Conservation (phyloP, 1,139 yeast genomes). For the Hansenula lynferdii region DNA sequence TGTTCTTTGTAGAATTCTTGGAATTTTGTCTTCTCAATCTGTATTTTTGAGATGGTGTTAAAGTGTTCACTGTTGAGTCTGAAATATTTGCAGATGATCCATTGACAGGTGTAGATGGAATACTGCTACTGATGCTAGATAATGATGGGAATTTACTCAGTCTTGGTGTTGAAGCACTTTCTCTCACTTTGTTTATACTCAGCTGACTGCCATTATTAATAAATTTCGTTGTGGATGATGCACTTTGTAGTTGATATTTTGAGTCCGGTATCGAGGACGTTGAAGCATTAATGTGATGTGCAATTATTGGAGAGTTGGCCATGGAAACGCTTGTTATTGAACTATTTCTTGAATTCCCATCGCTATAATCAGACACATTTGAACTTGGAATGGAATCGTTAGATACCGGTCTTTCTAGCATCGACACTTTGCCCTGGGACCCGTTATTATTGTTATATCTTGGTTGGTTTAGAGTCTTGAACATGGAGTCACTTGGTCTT, state of each 20-base stretch:
- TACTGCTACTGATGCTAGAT: neutral
- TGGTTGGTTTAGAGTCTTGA: neutral
- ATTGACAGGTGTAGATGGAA: conserved; percentile 6
- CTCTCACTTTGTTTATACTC: conserved; percentile 5
- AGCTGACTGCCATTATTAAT: conserved; percentile 3
- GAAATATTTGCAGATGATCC: conserved; percentile 8
- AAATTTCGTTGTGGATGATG: neutral
- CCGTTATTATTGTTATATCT: conserved; percentile 2
- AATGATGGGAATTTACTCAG: conserved; percentile 1
- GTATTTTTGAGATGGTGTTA: conserved; percentile 35
- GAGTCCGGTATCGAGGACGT: neutral
- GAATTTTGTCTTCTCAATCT: conserved; percentile 32
- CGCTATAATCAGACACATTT: conserved; percentile 16
- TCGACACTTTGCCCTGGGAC: conserved; percentile 8
- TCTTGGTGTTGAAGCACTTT: conserved; percentile 5
- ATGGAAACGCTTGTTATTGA: conserved; percentile 21
- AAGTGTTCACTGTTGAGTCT: conserved; percentile 10
- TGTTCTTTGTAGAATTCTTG: conserved; percentile 26
- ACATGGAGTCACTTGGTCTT: conserved; percentile 21
- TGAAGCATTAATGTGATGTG: conserved; percentile 1
- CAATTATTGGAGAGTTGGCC: conserved; percentile 11
- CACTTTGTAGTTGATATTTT: neutral
- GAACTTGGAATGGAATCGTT: conserved; percentile 22
- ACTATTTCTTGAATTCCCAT: conserved; percentile 20
- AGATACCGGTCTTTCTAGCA: conserved; percentile 22